phyloP scores from a whole-genome alignment of 768 basidiomycete species.

The Suillus subaureus region DNA sequence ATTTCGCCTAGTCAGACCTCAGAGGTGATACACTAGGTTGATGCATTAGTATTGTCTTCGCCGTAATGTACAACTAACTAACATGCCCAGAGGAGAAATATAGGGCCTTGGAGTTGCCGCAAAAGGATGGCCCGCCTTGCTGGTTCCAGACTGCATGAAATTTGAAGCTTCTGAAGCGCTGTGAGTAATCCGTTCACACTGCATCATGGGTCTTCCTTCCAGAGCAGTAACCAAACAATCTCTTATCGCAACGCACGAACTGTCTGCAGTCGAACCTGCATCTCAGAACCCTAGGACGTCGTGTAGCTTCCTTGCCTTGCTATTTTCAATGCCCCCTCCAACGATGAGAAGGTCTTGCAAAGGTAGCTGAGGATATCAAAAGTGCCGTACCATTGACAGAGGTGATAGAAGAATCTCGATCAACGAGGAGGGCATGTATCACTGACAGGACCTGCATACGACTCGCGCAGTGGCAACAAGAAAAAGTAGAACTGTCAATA shows the following conservation, averaged over 20 bases:
- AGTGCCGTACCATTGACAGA: neutral
- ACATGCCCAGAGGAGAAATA: neutral
- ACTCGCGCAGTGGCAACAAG: neutral
- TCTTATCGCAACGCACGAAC: neutral
- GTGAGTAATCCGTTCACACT: neutral
- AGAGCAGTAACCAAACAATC: neutral
- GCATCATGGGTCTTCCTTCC: neutral
- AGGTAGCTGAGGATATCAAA: neutral
- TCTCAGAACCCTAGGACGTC: neutral
- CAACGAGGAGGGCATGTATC: neutral
- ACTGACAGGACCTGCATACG: neutral
- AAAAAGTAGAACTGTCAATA: neutral
- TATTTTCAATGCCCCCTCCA: neutral
- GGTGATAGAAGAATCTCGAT: neutral
- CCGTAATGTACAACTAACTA: no score
- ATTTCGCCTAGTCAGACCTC: no score
- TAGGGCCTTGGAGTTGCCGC: neutral
- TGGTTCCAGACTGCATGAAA: neutral
- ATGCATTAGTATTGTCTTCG: no score
- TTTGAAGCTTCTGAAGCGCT: neutral
- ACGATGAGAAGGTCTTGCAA: neutral
- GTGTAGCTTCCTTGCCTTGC: neutral
- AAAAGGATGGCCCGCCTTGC: neutral
- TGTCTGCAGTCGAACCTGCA: neutral
- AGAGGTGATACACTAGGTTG: no score